Evolutionary conservation across 345 rosid species (phyloP), one percentile per base, ranked within the genome.

Genomic region (Diplotaxis tenuifolia): DNA sequence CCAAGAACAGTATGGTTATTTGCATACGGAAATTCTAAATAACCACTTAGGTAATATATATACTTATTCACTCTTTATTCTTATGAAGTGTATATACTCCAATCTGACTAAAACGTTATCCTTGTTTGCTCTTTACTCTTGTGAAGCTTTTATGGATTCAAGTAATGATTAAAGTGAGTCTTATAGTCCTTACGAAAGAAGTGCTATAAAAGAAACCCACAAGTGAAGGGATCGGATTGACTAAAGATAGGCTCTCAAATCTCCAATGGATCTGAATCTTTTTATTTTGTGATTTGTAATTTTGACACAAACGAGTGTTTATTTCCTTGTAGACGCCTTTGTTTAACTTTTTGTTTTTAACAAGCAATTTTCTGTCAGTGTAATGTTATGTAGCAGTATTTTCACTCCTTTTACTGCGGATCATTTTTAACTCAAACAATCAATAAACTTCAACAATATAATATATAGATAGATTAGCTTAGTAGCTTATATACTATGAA

Each of bases 1-100:
- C 40, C 78, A 52, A 61, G 78, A 67, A 4, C 78, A 61, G 1
- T 67, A 60, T 75, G 68, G 73, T 52, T 67, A 75, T 52, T 34
- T 67, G 47, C 78, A 75, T n/a, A 45, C 59, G 71, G 71, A 65
- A 25, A 67, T 60, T 67, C 54, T 67, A 59, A 45, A 21, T 47
- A 47, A 22, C 50, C 58, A 65, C 65, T 56, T 56, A 56, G 58
- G 77, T 65, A 45, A n/a, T n/a, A 7, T 29, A 34, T 52, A 20
- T 60, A 34, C 31, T 68, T 75, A 4, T 12, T 67, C 65, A n/a
- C 67, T 65, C 19, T 73, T 40, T 55, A 40, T 64, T 65, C 22
- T 10, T 54, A 40, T 14, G 22, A 54, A 54, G 55, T 23, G 12
- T 52, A 53, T 63, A 22, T 53, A 32, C 7, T 10, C 57, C 23